Evolutionary conservation across 2,329 filamentous ascomycete genomes (phyloP).

Genomic region (Pyricularia grisea): DNA sequence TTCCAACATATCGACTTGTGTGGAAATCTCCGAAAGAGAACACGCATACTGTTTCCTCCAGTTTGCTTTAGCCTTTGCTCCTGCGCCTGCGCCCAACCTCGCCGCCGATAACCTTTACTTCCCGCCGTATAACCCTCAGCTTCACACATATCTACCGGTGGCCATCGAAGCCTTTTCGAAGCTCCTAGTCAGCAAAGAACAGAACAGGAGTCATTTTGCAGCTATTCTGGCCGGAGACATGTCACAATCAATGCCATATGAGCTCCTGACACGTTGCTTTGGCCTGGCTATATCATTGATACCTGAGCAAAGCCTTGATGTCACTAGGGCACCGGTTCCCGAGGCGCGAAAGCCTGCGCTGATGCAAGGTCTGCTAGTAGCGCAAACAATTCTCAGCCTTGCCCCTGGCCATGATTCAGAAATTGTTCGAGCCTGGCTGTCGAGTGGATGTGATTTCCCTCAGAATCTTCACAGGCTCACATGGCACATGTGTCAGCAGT

Average conservation of each 20-base stretch:
- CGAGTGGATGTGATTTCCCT: conserved; percentile 74
- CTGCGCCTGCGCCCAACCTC: conserved; percentile 58
- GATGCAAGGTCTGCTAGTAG: conserved; percentile 85
- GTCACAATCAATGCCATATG: conserved; percentile 53
- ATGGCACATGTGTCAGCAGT: conserved; percentile 58
- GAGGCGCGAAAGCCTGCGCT: conserved; percentile 81
- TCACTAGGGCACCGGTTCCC: conserved; percentile 56
- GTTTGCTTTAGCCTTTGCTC: conserved; percentile 85
- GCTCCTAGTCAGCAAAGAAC: conserved; percentile 83
- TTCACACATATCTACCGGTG: conserved; percentile 81
- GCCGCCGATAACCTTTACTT: conserved; percentile 59
- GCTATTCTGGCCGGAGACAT: conserved; percentile 70
- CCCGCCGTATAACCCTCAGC: conserved; percentile 65
- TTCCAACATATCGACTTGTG: conserved; percentile 74
- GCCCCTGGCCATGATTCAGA: conserved; percentile 54
- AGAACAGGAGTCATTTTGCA: conserved; percentile 79
- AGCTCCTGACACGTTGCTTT: conserved; percentile 80
- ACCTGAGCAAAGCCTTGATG: conserved; percentile 49
- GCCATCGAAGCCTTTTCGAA: conserved; percentile 89
- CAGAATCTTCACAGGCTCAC: conserved; percentile 70
- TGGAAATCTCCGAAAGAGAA: conserved; percentile 77
- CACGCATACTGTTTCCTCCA: conserved; percentile 80
- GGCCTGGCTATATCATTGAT: conserved; percentile 77
- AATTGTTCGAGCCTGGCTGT: conserved; percentile 71
- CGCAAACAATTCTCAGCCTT: conserved; percentile 76